Evolutionary conservation across 179 eudicot genomes (phyloP).

Genomic region (Heliamphora pulchella): DNA sequence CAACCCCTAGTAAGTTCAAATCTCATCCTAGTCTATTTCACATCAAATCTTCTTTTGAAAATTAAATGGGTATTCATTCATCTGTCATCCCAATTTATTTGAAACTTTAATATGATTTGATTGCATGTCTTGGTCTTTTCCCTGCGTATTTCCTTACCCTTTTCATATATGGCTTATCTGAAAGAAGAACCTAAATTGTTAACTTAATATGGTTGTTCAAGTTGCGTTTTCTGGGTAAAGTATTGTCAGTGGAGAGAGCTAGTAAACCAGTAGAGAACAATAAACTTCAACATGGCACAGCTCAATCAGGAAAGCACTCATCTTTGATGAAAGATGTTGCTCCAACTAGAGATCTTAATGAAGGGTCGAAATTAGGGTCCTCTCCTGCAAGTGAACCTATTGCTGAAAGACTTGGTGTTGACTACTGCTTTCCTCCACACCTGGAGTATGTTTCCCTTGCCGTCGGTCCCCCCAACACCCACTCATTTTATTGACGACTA

Average conservation of each 20-base stretch:
- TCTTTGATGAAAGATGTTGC: conserved; percentile 26
- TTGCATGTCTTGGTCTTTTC: no score
- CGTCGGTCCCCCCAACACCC: no score
- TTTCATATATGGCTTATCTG: background rate
- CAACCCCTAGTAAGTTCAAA: background rate
- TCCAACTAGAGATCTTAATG: conserved; percentile 22
- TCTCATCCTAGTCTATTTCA: no score
- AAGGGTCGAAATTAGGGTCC: conserved; percentile 30
- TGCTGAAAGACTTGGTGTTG: conserved; percentile 81
- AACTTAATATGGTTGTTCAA: conserved; percentile 24
- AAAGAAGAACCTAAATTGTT: background rate
- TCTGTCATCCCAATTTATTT: no score
- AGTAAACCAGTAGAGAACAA: conserved; percentile 34
- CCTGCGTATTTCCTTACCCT: background rate
- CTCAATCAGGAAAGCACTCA: conserved; percentile 21
- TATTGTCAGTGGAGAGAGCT: conserved; percentile 73
- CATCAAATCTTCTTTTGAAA: no score
- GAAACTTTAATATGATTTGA: no score
- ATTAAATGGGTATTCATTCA: no score
- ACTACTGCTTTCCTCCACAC: conserved; percentile 83
- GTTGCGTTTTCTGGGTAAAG: conserved; percentile 83
- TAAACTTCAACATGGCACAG: conserved; percentile 31
- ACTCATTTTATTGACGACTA: no score
- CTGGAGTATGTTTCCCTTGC: conserved; percentile 54
- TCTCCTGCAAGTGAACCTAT: conserved; percentile 46